A percentile compares a stretch with the other conserved stretches of the same genome.
Conservation (phyloP, 164 flowering plant genomes). For the Protea cynaroides region DNA sequence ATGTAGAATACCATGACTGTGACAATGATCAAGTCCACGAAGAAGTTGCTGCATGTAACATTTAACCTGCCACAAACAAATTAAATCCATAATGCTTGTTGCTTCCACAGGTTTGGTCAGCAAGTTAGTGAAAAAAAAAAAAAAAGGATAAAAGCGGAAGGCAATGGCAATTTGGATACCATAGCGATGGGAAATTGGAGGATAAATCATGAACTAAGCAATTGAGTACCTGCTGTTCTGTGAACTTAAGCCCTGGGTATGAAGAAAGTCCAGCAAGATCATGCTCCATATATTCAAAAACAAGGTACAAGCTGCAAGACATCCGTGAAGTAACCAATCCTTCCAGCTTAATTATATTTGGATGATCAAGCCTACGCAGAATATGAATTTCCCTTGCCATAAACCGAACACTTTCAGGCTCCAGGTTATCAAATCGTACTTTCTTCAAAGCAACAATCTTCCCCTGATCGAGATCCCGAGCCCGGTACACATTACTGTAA, state of each 20-base stretch:
- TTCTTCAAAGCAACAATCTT: slow-evolving; percentile 94
- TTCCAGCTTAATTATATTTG: slow-evolving; percentile 85
- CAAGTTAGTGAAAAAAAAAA: neutral
- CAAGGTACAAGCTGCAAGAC: slow-evolving; percentile 90
- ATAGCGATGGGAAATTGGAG: no score
- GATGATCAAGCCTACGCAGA: slow-evolving; percentile 88
- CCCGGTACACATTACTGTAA: slow-evolving; percentile 87
- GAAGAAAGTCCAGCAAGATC: slow-evolving; percentile 90
- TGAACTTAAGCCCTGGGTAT: slow-evolving; percentile 67
- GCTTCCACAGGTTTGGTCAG: neutral
- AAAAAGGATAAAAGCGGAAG: no score
- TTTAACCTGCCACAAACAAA: slow-evolving; percentile 54
- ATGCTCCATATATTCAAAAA: slow-evolving; percentile 97
- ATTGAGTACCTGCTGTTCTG: slow-evolving; percentile 72
- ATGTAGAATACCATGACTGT: slow-evolving; percentile 77
- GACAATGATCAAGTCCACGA: slow-evolving; percentile 92
- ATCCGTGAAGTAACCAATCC: slow-evolving; percentile 84
- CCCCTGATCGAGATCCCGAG: slow-evolving; percentile 81
- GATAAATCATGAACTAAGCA: neutral
- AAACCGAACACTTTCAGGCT: slow-evolving; percentile 93
- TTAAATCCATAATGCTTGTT: neutral
- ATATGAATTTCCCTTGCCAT: slow-evolving; percentile 97
- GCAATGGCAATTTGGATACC: no score
- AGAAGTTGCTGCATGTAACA: slow-evolving; percentile 94
- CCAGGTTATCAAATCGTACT: slow-evolving; percentile 88